A percentile compares a stretch with the other conserved stretches of the same genome.
These are phyloP conservation scores for Grosmannia serpens DNA, from an alignment of 2,329 filamentous ascomycete species.

Conservation along the genomic window DNA sequence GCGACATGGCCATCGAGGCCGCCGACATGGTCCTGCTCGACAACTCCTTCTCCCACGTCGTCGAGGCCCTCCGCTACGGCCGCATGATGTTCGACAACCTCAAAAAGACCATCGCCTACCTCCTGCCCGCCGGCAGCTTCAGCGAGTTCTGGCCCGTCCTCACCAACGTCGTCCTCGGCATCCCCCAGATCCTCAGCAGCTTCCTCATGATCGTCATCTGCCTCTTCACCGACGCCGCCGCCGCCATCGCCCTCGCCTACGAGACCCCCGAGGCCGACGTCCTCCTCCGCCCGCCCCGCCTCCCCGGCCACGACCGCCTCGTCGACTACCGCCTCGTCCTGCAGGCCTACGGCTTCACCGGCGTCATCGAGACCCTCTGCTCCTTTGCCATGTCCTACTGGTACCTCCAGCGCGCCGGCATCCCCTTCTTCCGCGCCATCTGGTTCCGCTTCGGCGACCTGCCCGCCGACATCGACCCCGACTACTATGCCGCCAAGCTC, in stretches of 20 bases:
- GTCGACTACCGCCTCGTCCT: constrained; percentile 63
- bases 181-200: constrained; percentile 61
- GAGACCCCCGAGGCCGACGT: constrained; percentile 69
- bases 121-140: constrained; percentile 63
- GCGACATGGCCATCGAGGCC: constrained; percentile 71
- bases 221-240: constrained; percentile 67
- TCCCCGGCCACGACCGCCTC: constrained; percentile 57
- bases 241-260: constrained; percentile 62
- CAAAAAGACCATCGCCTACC: constrained; percentile 65
- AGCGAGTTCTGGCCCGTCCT: constrained; percentile 68
- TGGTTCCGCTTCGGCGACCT: constrained; percentile 57
- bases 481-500: constrained; percentile 41
- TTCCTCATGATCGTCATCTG: constrained; percentile 63
- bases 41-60: constrained; percentile 53
- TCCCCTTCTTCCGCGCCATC: constrained; percentile 42
- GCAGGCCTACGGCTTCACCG: constrained; percentile 62
- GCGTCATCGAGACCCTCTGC: constrained; percentile 46
- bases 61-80: constrained; percentile 61
- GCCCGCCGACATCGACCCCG: constrained; percentile 37
- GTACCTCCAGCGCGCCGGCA: constrained; percentile 51
- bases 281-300: constrained; percentile 55
- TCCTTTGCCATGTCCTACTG: constrained; percentile 57
- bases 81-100: constrained; percentile 71
- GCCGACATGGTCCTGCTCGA: constrained; percentile 75
- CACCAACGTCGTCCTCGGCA: constrained; percentile 58